phyloP scores from a whole-genome alignment of 2,329 filamentous ascomycete species.

The Berkeleyomyces rouxiae region DNA sequence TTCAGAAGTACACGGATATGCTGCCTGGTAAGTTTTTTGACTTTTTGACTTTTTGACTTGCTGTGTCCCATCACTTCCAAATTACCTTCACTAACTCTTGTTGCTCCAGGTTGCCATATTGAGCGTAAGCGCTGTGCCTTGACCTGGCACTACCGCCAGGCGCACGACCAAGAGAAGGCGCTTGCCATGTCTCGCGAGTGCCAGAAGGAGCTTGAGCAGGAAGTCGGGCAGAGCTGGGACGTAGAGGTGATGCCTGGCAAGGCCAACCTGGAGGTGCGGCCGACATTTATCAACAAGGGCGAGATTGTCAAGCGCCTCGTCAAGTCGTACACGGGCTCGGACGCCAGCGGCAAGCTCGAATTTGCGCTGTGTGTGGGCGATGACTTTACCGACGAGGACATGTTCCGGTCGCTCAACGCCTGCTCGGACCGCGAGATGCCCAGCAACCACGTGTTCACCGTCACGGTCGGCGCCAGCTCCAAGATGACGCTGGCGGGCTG shows the following conservation, averaged over 20 bases:
- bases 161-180: conserved; percentile 69
- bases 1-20: conserved; percentile 74
- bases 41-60: not conserved
- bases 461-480: conserved; percentile 79
- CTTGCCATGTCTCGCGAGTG: conserved; percentile 65
- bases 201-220: conserved; percentile 62
- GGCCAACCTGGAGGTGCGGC: conserved; percentile 92
- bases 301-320: conserved; percentile 81
- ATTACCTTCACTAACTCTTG: conserved; percentile 1
- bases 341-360: conserved; percentile 41
- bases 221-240: conserved; percentile 63
- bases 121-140: conserved; percentile 87
- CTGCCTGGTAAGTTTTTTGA: conserved; percentile 49
- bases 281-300: conserved; percentile 94
- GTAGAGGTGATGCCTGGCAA: conserved; percentile 96
- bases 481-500: conserved; percentile 84
- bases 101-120: conserved; percentile 57
- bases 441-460: conserved; percentile 61
- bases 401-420: conserved; percentile 66
- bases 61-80: no score
- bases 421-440: conserved; percentile 36
- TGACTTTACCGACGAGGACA: conserved; percentile 95
- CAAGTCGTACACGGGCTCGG: conserved; percentile 44
- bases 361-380: conserved; percentile 88
- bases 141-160: conserved; percentile 88